Conservation (phyloP, 768 basidiomycete species). For the Tylopilus plumbeoviolaceoides region DNA sequence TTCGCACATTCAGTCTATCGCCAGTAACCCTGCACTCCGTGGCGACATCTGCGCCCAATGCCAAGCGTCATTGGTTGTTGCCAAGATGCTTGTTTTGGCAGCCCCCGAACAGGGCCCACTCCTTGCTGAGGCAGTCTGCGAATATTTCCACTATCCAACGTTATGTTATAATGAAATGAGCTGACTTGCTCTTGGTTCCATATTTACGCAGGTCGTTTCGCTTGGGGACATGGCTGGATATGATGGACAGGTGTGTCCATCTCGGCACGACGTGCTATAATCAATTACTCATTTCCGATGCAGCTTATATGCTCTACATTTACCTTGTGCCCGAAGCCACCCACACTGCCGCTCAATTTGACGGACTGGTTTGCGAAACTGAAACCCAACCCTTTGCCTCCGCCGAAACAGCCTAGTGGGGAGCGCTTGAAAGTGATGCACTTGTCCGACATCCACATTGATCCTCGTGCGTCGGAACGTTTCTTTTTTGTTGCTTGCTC, state of each 20-base stretch:
- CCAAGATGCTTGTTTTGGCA: constrained; percentile 41
- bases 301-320: constrained; percentile 32
- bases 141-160: too few species aligned
- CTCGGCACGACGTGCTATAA: background rate
- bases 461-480: constrained; percentile 38
- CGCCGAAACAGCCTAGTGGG: constrained; percentile 39
- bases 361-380: constrained; percentile 49
- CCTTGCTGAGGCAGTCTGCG: too few species aligned
- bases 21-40: constrained; percentile 34
- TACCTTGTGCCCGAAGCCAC: constrained; percentile 28
- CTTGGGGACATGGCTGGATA: constrained; percentile 27
- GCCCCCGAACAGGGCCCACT: constrained; percentile 35
- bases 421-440: constrained; percentile 47
- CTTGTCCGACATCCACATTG: constrained; percentile 43
- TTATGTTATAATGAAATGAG: too few species aligned
- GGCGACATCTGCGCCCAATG: constrained; percentile 38
- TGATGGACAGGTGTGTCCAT: constrained; percentile 42
- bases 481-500: too few species aligned
- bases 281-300: background rate
- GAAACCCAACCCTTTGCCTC: constrained; percentile 44
- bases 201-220: too few species aligned
- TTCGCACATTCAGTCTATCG: constrained; percentile 36
- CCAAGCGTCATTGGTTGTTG: constrained; percentile 36
- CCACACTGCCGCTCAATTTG: constrained; percentile 33
- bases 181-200: too few species aligned